Base-by-base conservation (phyloP, 169 alveolate genomes). In the Babesia caballi region DNA sequence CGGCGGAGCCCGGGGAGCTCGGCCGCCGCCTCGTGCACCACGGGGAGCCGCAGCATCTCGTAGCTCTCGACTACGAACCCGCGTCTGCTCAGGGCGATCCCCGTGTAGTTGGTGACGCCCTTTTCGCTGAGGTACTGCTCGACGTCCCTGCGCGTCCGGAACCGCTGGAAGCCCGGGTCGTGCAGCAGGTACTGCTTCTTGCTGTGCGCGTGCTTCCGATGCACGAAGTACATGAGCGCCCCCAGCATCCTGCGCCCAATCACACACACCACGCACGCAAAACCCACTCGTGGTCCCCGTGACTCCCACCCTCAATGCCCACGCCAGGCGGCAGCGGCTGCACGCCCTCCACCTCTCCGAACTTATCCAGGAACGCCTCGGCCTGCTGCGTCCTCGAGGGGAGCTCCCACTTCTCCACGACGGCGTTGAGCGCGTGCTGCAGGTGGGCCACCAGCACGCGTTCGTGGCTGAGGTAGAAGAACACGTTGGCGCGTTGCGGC, bases 11-110 rank as follows among this genome's bases (percentile, higher is more conserved):
- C 66, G 28, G 81, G 42, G 25, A 28, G 27, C 19, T 44, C 30
- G 8, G 36, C 42, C 27, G 51, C 40, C 41, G 50, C 23, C 36
- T 59, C 66, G 61, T 78, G 66, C 30, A 51, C 17, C 23, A 47
- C n/a, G 9, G 87, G 78, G 3, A 56, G 73, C 19, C 46, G 4
- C 9, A 78, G 56, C 56, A 52, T 36, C 28, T 67, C 74, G 42
- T 52, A 53, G 40, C 74, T 63, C 40, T 78, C 87, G 1, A 78
- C 69, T 2, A 66, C 69, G 40, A 67, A 78, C 11, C 87, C 87
- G 21, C 46, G 68, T 68, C 27, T 59, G 8, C 72, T 52, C 17
- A 78, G 44, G 9, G 60, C 46, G 30, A 78, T 70, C n/a, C 77
- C 68, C 28, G 28, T 46, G 35, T 78, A 78, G n/a, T 46, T 60